Evolutionary conservation across 192 early-diverging fungal genomes (phyloP), one percentile per base, ranked within the genome.

Genomic region (Coemansia sp.): DNA sequence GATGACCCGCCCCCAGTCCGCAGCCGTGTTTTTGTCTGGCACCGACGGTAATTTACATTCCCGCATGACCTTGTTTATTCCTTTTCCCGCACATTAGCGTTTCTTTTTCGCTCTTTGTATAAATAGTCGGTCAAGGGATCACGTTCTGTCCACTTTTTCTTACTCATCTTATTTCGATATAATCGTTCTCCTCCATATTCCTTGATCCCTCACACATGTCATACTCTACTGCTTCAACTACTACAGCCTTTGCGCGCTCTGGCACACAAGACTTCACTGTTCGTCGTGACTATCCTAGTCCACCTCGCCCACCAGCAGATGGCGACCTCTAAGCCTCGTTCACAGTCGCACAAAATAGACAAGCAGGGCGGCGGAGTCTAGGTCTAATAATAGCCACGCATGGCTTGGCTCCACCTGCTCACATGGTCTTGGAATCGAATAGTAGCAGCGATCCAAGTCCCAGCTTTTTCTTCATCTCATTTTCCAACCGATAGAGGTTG

Each of bases 221-320:
- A 37, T 59, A 19, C 46, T 21, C 46, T 48, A 21, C 46, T 21
- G 46, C 19, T 48, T 59, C 57, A 17, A 36, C 32, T 36, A 19
- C 15, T 5, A 17, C 57, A n/a, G 32, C 32, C 14, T 6, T 15
- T 32, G 31, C 57, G 17, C 57, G n/a, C 5, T 34, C n/a, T 6
- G 29, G 31, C 31, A 1, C 29, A 59, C 32, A 59, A 7, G 32
- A 59, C 36, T 50, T 66, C 34, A 66, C 31, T 23, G 37, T 61
- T 37, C 58, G 62, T 17, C 70, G 76, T 37, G 76, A 78, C 67
- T 78, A 78, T 34, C 76, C 76, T 2, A 36, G 57, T 34, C 76
- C 76, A 29, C 67, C 67, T 46, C 65, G 76, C 45, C 76, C 76
- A 15, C 71, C 76, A 27, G 27, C 38, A 37, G 76, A 78, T 42